Base-by-base conservation (phyloP, 495 filamentous ascomycete species). In the Penicillium soppii region DNA sequence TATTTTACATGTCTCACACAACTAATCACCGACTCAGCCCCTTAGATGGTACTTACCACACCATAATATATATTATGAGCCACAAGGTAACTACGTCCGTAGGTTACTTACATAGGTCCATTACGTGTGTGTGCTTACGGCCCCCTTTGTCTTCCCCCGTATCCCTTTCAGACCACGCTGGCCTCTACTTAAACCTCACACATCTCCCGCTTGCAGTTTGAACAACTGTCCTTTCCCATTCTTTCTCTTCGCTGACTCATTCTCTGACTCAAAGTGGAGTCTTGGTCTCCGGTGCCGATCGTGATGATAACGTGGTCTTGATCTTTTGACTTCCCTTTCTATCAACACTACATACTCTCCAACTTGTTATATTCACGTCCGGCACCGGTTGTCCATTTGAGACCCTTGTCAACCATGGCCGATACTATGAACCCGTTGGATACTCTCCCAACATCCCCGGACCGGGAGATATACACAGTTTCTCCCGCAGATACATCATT, bases 401-500 rank as follows among this genome's bases (percentile, higher is more conserved):
- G n/a, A n/a, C n/a, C 32, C 32, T 22, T 47, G 32, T 47, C 44
- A 42, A 69, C 47, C 25, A 75, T 77, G 72, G 66, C 70, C 47
- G 65, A 69, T 47, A 58, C 53, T 17, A 68, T 69, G 37, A 65
- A 71, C 26, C 54, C 67, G 21, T 52, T 68, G 48, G 66, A 72
- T 43, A 68, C 69, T 7, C 30, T 76, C 22, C 61, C 66, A 27
- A 42, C 51, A 35, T 57, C 65, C 26, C 68, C 71, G 5, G 62
- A 58, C 2, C 47, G 65, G 23, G 69, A 74, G 38, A 51, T 75
- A 30, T 71, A 74, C 50, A 79, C 77, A 15, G 66, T 81, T 54
- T 79, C 75, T 25, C 70, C 76, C n/a, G 72, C 74, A 16, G 76
- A 78, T 50, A 78, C 77, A 5, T 75, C 73, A 2, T 49, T 77